phyloP scores from a whole-genome alignment of 2,329 filamentous ascomycete species.

The Apiospora pterosperma region DNA sequence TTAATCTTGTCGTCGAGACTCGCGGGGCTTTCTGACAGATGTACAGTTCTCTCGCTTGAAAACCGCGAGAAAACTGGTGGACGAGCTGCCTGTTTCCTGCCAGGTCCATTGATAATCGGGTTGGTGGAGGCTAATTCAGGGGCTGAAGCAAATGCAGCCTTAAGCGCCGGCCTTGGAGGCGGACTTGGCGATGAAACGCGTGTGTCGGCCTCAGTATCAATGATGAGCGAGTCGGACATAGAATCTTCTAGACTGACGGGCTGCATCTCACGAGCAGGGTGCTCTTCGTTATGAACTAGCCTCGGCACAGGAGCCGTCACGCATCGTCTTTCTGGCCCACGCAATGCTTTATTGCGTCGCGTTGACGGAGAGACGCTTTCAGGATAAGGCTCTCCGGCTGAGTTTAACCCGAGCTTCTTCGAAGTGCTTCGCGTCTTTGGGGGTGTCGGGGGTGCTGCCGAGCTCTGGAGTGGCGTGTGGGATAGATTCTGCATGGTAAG shows the following conservation, averaged over 20 bases:
- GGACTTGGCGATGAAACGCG: not conserved
- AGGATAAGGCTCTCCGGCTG: not conserved
- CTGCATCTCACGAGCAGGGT: no score
- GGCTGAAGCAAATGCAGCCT: not conserved
- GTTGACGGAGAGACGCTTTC: not conserved
- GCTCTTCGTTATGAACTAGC: not conserved
- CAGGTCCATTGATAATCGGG: not conserved
- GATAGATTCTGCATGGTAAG: not conserved
- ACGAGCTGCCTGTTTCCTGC: not conserved
- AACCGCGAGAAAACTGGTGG: not conserved
- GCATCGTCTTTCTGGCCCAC: not conserved
- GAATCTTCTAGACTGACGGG: not conserved
- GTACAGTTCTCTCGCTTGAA: not conserved
- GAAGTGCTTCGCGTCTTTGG: not conserved
- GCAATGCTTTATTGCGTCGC: not conserved
- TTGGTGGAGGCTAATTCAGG: not conserved
- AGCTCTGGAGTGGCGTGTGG: not conserved
- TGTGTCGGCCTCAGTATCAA: not conserved
- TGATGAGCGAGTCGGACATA: not conserved
- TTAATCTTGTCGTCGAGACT: conserved; percentile 1
- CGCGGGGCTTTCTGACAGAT: not conserved
- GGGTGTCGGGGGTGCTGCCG: not conserved
- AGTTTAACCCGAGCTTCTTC: not conserved
- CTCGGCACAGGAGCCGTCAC: not conserved
- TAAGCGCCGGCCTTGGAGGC: not conserved